Conservation (phyloP, 2,329 filamentous ascomycete species). For the Diplodia scrobiculata region DNA sequence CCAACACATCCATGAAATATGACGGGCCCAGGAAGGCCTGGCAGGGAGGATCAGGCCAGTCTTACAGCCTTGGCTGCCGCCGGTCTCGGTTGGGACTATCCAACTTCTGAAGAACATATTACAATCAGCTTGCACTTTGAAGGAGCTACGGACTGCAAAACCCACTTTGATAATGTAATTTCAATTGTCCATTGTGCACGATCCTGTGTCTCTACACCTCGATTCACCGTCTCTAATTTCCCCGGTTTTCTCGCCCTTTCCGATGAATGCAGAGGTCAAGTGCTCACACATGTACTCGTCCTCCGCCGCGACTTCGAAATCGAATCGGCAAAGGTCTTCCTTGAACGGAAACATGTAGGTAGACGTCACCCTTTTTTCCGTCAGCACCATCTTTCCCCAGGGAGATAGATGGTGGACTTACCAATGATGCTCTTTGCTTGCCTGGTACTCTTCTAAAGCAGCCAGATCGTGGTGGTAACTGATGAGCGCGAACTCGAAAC, state of each 20-base stretch:
- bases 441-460: slow-evolving; percentile 57
- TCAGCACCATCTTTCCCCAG: not conserved
- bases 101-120: slow-evolving; percentile 46
- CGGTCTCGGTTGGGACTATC: slow-evolving; percentile 50
- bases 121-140: slow-evolving; percentile 10
- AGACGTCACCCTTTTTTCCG: slow-evolving; percentile 52
- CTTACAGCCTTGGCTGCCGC: slow-evolving; percentile 50
- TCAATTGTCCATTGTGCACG: too few relatives aligned
- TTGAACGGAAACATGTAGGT: slow-evolving; percentile 57
- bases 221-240: not conserved
- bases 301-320: slow-evolving; percentile 55
- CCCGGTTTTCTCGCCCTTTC: not conserved
- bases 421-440: slow-evolving; percentile 57
- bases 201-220: too few relatives aligned
- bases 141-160: slow-evolving; percentile 11
- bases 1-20: slow-evolving; percentile 44
- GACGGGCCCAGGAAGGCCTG: slow-evolving; percentile 53
- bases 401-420: slow-evolving; percentile 33
- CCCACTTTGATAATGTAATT: not conserved
- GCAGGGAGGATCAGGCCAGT: slow-evolving; percentile 54
- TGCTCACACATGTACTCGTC: slow-evolving; percentile 38
- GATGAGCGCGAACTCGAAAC: slow-evolving; percentile 55
- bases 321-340: slow-evolving; percentile 57
- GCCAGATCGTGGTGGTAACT: slow-evolving; percentile 54
- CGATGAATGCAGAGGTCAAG: not conserved